Base-by-base conservation (phyloP, 2,329 filamentous ascomycete species). In the Fonsecaea pedrosoi region DNA sequence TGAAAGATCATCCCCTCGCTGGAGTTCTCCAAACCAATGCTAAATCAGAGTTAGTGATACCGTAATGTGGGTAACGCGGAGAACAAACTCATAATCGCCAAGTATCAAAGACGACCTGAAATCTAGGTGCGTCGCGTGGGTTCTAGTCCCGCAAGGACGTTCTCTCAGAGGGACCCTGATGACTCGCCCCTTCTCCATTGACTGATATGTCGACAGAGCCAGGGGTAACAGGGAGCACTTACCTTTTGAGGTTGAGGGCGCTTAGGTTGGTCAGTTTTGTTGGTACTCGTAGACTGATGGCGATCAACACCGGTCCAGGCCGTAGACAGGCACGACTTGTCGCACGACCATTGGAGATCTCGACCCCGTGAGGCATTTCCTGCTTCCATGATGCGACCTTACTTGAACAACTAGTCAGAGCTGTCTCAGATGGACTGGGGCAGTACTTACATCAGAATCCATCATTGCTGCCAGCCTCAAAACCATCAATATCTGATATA, bases 311-410 rank as follows among this genome's bases (percentile, higher is more conserved):
- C n/a, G 40, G 40, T 45, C 15, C 40, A 45, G 15, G 40, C n/a
- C n/a, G 7, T 18, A n/a, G 40, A 45, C 13, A 45, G 3, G 40
- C 6, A 18, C n/a, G 1, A n/a, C 40, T 45, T n/a, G 40, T 45
- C 40, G 40, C 40, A 45, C 15, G 18, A 18, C 15, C 9, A 5
- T 9, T 7, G 40, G 15, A 45, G 40, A 45, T 18, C 40, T 45
- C 40, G n/a, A 45, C 40, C 6, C 40, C 40, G 12, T 45, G 40
- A 45, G 40, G 40, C 40, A 45, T 45, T 45, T 45, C 40, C 40
- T n/a, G 40, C 40, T 18, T 45, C 40, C 15, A 9, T 45, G 40
- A 18, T 45, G 40, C 15, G n/a, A 45, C 40, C 40, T 6, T 7
- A 3, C 9, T 45, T n/a, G 6, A 45, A 45, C 40, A 6, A 7